phyloP scores from a whole-genome alignment of 2,329 filamentous ascomycete genomes.

The Trichoderma koningiopsis region DNA sequence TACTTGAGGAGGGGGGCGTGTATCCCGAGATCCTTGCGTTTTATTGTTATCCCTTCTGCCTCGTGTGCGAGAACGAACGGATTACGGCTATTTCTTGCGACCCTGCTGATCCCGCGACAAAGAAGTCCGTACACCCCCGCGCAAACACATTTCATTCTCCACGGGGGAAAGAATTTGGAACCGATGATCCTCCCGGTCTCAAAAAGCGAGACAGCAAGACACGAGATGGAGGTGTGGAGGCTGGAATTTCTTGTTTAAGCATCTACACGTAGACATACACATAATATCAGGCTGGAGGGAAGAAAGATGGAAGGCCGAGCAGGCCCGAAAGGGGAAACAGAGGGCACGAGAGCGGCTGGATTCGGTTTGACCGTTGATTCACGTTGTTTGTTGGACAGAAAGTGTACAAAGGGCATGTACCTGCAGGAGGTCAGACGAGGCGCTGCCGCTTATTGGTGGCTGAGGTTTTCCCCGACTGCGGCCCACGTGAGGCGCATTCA shows the following conservation, averaged over 20 bases:
- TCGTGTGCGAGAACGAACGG: not conserved
- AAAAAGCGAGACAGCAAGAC: not conserved
- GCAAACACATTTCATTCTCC: not conserved
- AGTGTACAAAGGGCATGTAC: not conserved
- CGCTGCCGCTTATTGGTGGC: conserved; percentile 12
- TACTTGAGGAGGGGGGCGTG: not conserved
- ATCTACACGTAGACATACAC: not conserved
- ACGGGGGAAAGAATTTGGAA: not conserved
- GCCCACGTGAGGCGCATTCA: not conserved
- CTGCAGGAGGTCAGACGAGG: not conserved
- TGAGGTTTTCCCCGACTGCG: not conserved
- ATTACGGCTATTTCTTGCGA: conserved; percentile 9
- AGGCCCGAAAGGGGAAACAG: conserved; percentile 13
- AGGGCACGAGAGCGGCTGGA: not conserved
- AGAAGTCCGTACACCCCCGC: not conserved
- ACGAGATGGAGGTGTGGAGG: not conserved
- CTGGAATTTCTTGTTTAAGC: not conserved
- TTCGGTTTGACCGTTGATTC: not conserved
- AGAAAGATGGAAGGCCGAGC: not conserved
- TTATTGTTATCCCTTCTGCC: not conserved
- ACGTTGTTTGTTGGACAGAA: not conserved
- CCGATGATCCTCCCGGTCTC: conserved; percentile 17
- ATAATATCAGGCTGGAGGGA: not conserved
- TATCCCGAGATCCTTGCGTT: not conserved
- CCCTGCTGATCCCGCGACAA: conserved; percentile 19